Conservation (phyloP, 257 asterid species). For the Salvia rosmarinus region DNA sequence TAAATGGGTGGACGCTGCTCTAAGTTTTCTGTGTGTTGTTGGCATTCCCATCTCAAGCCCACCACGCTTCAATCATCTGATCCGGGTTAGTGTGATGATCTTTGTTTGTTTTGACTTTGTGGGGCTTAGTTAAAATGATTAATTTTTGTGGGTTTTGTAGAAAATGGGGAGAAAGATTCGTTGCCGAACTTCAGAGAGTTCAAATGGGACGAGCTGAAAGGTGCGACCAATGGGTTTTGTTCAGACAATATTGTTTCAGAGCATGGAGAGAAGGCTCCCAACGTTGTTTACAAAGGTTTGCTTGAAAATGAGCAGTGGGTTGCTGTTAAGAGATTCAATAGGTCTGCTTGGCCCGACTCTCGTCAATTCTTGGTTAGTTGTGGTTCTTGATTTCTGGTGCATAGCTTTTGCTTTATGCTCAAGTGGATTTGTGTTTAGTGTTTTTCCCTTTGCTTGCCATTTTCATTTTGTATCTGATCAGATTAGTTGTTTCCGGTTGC, state of each 20-base stretch:
- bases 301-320: conserved; percentile 45
- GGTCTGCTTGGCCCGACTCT: conserved; percentile 64
- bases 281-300: conserved; percentile 59
- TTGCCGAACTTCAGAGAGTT: conserved; percentile 52
- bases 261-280: conserved; percentile 66
- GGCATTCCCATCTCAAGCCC: conserved; percentile 51
- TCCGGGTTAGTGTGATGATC: conserved; percentile 40
- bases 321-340: conserved; percentile 64
- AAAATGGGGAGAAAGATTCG: conserved; percentile 50
- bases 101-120: conserved; percentile 3
- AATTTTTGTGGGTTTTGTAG: conserved; percentile 37
- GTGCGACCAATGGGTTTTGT: conserved; percentile 57
- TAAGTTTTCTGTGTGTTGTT: conserved; percentile 51
- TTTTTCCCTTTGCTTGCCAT: neutral
- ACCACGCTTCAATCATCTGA: conserved; percentile 49
- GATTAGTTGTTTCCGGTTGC: neutral
- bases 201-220: conserved; percentile 56
- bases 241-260: conserved; percentile 58
- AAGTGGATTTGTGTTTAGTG: neutral
- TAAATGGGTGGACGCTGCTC: conserved; percentile 58
- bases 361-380: conserved; percentile 49
- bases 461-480: neutral
- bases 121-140: conserved; percentile 14
- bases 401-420: neutral
- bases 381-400: neutral